phyloP scores from a whole-genome alignment of 805 yeast species.

The Candida boleticola region DNA sequence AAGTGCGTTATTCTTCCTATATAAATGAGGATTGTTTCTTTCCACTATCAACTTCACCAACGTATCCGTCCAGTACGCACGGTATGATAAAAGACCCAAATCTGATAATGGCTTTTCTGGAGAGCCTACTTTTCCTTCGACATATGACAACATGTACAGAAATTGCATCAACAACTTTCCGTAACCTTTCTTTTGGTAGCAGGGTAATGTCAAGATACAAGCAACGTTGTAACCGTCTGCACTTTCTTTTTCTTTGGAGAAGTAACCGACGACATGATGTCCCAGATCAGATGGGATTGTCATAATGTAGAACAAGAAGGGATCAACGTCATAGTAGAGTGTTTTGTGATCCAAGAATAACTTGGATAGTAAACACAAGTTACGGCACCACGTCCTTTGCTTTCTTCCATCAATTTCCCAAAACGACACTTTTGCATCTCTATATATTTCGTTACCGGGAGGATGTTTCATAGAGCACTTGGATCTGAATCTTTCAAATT shows the following conservation, averaged over 20 bases:
- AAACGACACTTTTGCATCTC: constrained; percentile 90
- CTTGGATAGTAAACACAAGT: constrained; percentile 85
- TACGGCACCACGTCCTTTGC: constrained; percentile 97
- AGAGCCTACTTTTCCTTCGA: constrained; percentile 88
- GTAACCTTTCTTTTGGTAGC: constrained; percentile 92
- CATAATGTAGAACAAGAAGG: constrained; percentile 95
- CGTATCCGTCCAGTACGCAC: constrained; percentile 96
- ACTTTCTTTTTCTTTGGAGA: constrained; percentile 94
- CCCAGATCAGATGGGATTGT: constrained; percentile 85
- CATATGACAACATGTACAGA: constrained; percentile 84
- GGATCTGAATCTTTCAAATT: constrained; percentile 85
- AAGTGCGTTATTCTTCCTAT: constrained; percentile 34
- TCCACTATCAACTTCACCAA: constrained; percentile 73
- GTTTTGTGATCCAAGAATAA: constrained; percentile 94
- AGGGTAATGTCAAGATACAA: constrained; percentile 93
- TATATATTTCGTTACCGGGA: constrained; percentile 95
- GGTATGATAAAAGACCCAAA: constrained; percentile 85
- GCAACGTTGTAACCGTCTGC: constrained; percentile 96
- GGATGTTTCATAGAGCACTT: constrained; percentile 93
- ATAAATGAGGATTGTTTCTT: constrained; percentile 37
- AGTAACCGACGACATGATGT: constrained; percentile 94
- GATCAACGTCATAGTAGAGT: constrained; percentile 95
- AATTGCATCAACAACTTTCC: constrained; percentile 91
- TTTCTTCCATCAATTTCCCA: constrained; percentile 97
- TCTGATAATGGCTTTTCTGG: constrained; percentile 98